These are phyloP conservation scores for Lagenaria siceraria DNA, from an alignment of 306 rosid genomes.

Conservation along the genomic window DNA sequence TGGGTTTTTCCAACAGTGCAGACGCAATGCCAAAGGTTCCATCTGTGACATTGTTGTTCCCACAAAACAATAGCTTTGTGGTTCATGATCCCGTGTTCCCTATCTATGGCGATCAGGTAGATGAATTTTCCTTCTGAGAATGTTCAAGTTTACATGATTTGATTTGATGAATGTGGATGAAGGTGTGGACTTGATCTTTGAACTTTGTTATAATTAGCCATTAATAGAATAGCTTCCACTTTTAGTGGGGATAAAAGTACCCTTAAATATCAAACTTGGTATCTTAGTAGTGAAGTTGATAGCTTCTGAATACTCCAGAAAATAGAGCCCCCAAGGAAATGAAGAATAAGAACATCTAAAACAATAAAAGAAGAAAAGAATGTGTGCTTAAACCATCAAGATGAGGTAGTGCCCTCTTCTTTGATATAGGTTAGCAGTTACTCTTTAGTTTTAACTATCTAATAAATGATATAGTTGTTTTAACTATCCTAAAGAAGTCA, in stretches of 20 bases:
- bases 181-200: constrained; percentile 1
- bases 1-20: constrained; percentile 27
- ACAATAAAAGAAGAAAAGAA: background rate
- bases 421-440: background rate
- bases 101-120: constrained; percentile 39
- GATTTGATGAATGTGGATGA: background rate
- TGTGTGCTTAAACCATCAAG: background rate
- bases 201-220: background rate
- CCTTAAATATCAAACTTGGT: background rate
- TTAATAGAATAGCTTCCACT: background rate
- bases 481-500: background rate
- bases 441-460: background rate
- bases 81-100: constrained; percentile 48
- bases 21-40: constrained; percentile 57
- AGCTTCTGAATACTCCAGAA: background rate
- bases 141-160: constrained; percentile 1
- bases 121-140: constrained; percentile 10
- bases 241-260: background rate
- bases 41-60: constrained; percentile 51
- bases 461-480: background rate
- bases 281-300: background rate
- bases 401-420: background rate
- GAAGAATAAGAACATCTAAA: background rate
- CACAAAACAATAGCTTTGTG: constrained; percentile 66
- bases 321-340: background rate